phyloP scores from a whole-genome alignment of 208 protist genomes.

The Leptomonas pyrrhocoris region DNA sequence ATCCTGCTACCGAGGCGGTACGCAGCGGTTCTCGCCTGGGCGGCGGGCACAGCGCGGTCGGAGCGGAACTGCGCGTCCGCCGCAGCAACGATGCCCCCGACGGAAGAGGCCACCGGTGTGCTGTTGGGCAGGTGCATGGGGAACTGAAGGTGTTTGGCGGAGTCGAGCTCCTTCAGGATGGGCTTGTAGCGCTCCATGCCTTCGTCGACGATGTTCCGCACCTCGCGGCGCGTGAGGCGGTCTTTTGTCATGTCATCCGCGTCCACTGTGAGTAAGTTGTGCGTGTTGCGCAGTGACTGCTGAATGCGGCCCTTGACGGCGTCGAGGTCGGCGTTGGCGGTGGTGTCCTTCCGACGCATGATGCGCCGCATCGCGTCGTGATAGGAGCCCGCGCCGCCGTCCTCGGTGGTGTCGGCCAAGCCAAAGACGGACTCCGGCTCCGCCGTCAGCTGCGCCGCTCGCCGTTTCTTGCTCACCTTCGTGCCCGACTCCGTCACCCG shows the following conservation, averaged over 20 bases:
- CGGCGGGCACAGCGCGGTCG: conserved; percentile 13
- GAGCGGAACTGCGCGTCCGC: conserved; percentile 39
- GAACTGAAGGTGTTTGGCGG: conserved; percentile 77
- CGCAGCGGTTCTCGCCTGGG: conserved; percentile 37
- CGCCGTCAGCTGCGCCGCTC: conserved; percentile 42
- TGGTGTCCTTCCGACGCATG: conserved; percentile 36
- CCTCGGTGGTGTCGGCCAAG: conserved; percentile 25
- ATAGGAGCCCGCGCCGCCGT: conserved; percentile 41
- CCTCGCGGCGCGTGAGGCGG: conserved; percentile 58
- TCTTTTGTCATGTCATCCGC: conserved; percentile 74
- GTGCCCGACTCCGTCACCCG: conserved; percentile 37
- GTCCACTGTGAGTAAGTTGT: conserved; percentile 76
- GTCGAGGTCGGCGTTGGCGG: conserved; percentile 30
- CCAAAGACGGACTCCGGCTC: conserved; percentile 76
- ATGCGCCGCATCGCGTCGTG: conserved; percentile 50
- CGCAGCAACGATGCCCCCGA: conserved; percentile 77
- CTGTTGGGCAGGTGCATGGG: conserved; percentile 77
- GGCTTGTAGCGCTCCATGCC: conserved; percentile 81
- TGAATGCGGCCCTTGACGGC: conserved; percentile 46
- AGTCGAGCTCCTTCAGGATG: conserved; percentile 68
- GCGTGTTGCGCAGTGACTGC: conserved; percentile 61
- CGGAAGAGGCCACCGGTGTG: conserved; percentile 64
- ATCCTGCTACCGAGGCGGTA: conserved; percentile 60
- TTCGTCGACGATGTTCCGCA: conserved; percentile 67
- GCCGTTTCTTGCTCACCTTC: conserved; percentile 47